phyloP scores from a whole-genome alignment of 176 grass and related monocot genomes.

The Oryza glaberrima region DNA sequence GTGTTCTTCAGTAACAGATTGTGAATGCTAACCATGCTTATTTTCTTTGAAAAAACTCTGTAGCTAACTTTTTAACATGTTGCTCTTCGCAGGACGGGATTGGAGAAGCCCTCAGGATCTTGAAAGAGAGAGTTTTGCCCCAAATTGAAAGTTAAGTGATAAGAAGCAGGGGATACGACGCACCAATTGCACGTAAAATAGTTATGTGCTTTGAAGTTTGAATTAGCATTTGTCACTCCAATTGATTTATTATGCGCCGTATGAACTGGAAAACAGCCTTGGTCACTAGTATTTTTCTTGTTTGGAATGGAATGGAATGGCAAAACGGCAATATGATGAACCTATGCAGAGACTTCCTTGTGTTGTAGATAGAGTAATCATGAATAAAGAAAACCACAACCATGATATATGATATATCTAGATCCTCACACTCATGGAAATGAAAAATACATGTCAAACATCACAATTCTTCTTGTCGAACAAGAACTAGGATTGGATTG shows the following conservation, averaged over 20 bases:
- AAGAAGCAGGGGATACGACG: neutral
- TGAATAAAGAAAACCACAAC: too few relatives aligned
- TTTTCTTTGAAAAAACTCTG: neutral
- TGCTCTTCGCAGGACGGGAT: conserved; percentile 61
- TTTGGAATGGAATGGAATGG: neutral
- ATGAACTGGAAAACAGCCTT: neutral
- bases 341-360: too few relatives aligned
- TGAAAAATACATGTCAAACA: neutral
- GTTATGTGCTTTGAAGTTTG: neutral
- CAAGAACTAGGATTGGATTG: neutral
- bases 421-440: neutral
- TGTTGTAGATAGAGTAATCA: too few relatives aligned
- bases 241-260: neutral
- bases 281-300: neutral
- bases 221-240: neutral
- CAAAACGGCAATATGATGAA: neutral
- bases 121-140: conserved; percentile 62
- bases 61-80: conserved; percentile 1
- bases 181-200: conserved; percentile 17
- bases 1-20: neutral
- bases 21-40: neutral
- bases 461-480: neutral
- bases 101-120: conserved; percentile 59
- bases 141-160: conserved; percentile 13
- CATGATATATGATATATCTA: neutral